Percentiles rank a stretch among this genome's conserved stretches.
Evolutionary conservation across 2,329 filamentous ascomycete genomes (phyloP).

Genomic region (Colletotrichum sp.): DNA sequence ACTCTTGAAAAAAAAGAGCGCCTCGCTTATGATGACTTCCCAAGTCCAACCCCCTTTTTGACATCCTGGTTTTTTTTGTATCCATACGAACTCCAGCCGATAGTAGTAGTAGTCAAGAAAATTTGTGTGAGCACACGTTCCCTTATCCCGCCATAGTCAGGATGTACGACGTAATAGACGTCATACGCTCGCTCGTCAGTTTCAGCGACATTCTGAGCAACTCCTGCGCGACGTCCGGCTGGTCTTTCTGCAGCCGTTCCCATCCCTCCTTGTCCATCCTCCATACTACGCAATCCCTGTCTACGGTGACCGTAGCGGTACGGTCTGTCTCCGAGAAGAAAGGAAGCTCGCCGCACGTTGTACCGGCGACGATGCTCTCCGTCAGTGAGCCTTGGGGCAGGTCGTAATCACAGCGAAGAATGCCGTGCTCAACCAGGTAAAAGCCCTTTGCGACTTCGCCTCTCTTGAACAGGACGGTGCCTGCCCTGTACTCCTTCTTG

Average conservation of each 20-base stretch:
- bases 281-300: conserved; percentile 85
- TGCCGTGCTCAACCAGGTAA: conserved; percentile 88
- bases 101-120: not conserved
- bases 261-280: conserved; percentile 75
- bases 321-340: conserved; percentile 93
- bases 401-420: conserved; percentile 88
- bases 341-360: conserved; percentile 93
- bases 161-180: conserved; percentile 64
- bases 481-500: conserved; percentile 69
- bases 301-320: conserved; percentile 85
- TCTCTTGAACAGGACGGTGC: conserved; percentile 77
- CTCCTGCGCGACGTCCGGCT: conserved; percentile 82
- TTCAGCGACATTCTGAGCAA: conserved; percentile 88
- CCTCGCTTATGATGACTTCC: not conserved
- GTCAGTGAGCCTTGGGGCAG: conserved; percentile 87
- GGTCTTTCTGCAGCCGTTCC: conserved; percentile 71
- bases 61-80: not conserved
- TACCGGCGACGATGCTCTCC: conserved; percentile 92
- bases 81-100: not conserved
- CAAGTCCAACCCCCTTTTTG: not conserved
- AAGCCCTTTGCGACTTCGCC: conserved; percentile 83
- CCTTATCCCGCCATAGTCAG: conserved; percentile 52
- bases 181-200: conserved; percentile 92
- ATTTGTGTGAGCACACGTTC: not conserved
- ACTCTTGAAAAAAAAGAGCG: not conserved